phyloP scores from a whole-genome alignment of 2,329 filamentous ascomycete genomes.

The Beauveria australis region DNA sequence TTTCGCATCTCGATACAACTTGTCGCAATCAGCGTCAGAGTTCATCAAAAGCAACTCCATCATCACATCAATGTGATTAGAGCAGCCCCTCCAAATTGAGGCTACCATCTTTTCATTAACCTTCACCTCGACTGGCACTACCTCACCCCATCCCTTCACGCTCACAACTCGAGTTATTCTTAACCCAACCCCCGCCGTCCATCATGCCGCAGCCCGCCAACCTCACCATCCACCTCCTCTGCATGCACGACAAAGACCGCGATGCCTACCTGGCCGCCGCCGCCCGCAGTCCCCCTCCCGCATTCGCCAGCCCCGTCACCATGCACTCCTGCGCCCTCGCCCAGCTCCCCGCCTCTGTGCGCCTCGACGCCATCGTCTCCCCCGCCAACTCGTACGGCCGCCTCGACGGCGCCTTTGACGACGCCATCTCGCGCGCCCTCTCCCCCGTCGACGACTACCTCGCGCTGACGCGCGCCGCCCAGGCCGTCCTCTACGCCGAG shows the following conservation, averaged over 20 bases:
- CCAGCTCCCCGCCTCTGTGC: constrained; percentile 24
- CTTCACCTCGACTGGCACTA: background rate
- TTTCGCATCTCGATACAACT: background rate
- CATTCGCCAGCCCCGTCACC: constrained; percentile 20
- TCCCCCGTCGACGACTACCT: constrained; percentile 35
- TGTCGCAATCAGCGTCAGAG: background rate
- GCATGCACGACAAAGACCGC: constrained; percentile 16
- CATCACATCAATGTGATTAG: background rate
- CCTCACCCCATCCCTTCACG: background rate
- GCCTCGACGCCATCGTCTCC: constrained; percentile 43
- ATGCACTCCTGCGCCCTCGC: constrained; percentile 32
- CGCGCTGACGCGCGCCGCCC: constrained; percentile 37
- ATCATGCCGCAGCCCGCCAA: constrained; percentile 1
- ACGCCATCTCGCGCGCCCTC: constrained; percentile 42
- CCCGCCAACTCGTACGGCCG: constrained; percentile 47
- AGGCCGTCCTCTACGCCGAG: constrained; percentile 34
- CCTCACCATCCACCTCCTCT: constrained; percentile 10
- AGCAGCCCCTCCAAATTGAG: background rate
- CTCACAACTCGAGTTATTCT: background rate
- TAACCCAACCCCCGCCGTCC: background rate
- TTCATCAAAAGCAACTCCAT: background rate
- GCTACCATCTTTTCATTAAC: background rate
- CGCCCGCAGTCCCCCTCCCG: constrained; percentile 20
- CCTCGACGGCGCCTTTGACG: constrained; percentile 47
- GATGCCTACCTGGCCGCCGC: constrained; percentile 32